Conservation (phyloP, 305 asterid genomes). For the Plantago rigida region DNA sequence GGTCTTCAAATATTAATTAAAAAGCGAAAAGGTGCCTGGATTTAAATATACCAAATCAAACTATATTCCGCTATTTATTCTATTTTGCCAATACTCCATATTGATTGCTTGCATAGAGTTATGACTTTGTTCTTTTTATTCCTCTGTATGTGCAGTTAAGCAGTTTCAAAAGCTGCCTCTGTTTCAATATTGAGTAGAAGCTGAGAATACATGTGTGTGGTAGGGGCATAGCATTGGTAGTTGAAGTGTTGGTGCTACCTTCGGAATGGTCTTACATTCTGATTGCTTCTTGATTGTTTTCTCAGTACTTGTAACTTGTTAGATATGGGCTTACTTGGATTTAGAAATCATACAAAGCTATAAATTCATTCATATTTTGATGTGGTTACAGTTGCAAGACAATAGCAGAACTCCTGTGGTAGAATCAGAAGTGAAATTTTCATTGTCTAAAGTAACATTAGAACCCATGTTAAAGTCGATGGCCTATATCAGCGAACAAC, state of each 20-base stretch:
- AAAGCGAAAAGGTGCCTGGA: not conserved
- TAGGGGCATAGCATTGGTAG: not conserved
- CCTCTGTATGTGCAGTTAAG: not conserved
- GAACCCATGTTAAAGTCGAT: conserved; percentile 85
- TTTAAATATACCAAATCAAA: too few species aligned
- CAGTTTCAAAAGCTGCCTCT: not conserved
- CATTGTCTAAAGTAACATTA: conserved; percentile 58
- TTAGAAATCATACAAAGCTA: not conserved
- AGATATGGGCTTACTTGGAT: not conserved
- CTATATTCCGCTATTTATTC: too few species aligned
- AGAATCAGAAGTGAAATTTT: conserved; percentile 76
- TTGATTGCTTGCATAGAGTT: not conserved
- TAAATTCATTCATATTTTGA: not conserved
- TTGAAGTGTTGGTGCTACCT: conserved; percentile 1
- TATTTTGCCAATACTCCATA: not conserved
- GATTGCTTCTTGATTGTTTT: not conserved
- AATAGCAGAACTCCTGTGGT: conserved; percentile 45
- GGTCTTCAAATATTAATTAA: not conserved
- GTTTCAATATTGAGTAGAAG: conserved; percentile 10
- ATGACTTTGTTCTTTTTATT: not conserved
- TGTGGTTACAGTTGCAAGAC: conserved; percentile 58
- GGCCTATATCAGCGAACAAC: conserved; percentile 81
- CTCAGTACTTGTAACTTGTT: too few species aligned
- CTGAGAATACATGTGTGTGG: not conserved
- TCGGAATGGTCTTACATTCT: not conserved